Evolutionary conservation across 2,329 filamentous ascomycete species (phyloP).

Genomic region (Hypomyces rosellus): DNA sequence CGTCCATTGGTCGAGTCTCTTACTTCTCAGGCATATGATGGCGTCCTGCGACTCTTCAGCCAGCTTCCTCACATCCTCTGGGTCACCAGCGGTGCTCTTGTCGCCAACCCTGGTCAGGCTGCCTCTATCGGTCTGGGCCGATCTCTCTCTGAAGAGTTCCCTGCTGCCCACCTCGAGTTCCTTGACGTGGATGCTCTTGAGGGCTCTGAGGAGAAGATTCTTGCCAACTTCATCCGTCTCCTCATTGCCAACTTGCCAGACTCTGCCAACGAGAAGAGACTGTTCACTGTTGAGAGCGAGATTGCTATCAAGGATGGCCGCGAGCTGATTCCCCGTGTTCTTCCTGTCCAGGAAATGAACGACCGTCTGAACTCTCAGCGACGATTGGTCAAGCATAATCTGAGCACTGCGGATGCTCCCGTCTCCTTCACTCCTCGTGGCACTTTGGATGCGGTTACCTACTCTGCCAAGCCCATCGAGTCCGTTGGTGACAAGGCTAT

Average conservation of each 20-base stretch:
- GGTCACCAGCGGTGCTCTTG: background rate
- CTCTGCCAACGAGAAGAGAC: background rate
- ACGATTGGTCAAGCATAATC: background rate
- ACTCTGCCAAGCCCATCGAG: background rate
- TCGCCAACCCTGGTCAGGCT: background rate
- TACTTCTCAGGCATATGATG: background rate
- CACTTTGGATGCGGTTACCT: background rate
- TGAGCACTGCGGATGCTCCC: background rate
- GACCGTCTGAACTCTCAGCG: background rate
- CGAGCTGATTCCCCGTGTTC: background rate
- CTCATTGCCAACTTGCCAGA: background rate
- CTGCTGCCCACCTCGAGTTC: background rate
- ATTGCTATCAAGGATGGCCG: background rate
- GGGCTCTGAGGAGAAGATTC: background rate
- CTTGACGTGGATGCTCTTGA: background rate
- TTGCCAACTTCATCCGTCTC: background rate
- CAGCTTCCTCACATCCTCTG: background rate
- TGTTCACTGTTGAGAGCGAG: background rate
- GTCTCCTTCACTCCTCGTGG: background rate
- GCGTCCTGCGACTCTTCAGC: background rate
- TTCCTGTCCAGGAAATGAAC: background rate
- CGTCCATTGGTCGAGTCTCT: background rate
- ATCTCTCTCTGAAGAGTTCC: background rate
- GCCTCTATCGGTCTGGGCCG: background rate
- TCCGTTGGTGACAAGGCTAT: background rate